Conservation (phyloP, 169 alveolate genomes). For the Plasmodium fragile region DNA sequence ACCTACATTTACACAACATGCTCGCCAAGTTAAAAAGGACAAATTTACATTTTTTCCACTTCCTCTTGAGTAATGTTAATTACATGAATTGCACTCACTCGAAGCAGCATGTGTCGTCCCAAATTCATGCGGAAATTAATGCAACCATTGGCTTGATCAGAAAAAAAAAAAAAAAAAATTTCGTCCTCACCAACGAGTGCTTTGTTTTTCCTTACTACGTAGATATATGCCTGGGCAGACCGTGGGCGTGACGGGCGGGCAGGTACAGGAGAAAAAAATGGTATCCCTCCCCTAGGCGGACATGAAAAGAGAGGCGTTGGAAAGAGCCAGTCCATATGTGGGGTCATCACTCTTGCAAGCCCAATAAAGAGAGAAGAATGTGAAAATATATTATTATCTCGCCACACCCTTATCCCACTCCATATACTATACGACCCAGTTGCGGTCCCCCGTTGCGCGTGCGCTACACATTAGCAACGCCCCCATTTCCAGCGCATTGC, state of each 20-base stretch:
- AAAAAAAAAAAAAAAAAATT: not conserved
- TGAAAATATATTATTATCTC: not conserved
- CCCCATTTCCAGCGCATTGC: not conserved
- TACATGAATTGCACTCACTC: conserved; percentile 24
- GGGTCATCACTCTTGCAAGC: not conserved
- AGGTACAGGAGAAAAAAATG: not conserved
- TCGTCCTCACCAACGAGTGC: conserved; percentile 47
- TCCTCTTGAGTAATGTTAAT: conserved; percentile 16
- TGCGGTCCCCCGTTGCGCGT: not conserved
- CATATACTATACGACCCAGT: not conserved
- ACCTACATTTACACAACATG: conserved; percentile 28
- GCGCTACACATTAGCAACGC: not conserved
- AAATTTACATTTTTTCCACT: conserved; percentile 7
- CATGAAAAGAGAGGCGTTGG: not conserved
- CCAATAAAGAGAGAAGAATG: not conserved
- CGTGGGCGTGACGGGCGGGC: not conserved
- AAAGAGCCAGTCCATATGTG: not conserved
- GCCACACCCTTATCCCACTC: not conserved
- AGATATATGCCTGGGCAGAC: conserved; percentile 15
- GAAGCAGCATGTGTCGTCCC: conserved; percentile 34
- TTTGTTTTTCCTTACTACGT: conserved; percentile 45
- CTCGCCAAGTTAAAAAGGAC: conserved; percentile 1
- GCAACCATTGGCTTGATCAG: not conserved
- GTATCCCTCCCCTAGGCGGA: not conserved
- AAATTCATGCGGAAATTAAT: conserved; percentile 32